A percentile compares a stretch with the other conserved stretches of the same genome.
phyloP scores from a whole-genome alignment of 805 yeast genomes.

The Vanderwaltozyma yarrowii region DNA sequence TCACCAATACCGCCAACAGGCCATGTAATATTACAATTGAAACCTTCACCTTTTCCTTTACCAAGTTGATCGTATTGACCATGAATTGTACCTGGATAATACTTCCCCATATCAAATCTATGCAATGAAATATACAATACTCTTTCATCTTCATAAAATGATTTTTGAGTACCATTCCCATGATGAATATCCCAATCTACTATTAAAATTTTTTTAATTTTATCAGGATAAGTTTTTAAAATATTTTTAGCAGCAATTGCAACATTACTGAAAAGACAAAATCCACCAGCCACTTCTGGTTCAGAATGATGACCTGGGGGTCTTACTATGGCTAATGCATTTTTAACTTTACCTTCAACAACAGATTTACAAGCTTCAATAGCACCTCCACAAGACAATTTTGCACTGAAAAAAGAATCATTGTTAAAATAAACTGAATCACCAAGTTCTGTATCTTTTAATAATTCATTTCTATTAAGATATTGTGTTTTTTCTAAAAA shows the following conservation, averaged over 20 bases:
- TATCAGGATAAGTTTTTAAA: slow-evolving; percentile 73
- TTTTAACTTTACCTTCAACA: slow-evolving; percentile 83
- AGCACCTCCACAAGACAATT: slow-evolving; percentile 90
- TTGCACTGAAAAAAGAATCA: slow-evolving; percentile 79
- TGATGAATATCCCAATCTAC: slow-evolving; percentile 98
- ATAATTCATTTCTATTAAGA: slow-evolving; percentile 66
- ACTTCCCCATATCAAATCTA: slow-evolving; percentile 82
- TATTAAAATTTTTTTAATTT: slow-evolving; percentile 71
- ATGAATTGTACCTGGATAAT: slow-evolving; percentile 86
- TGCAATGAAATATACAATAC: slow-evolving; percentile 88
- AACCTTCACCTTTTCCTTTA: slow-evolving; percentile 77
- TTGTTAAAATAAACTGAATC: slow-evolving; percentile 94
- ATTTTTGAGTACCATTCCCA: slow-evolving; percentile 95
- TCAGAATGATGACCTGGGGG: slow-evolving; percentile 99
- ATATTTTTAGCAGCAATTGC: slow-evolving; percentile 93
- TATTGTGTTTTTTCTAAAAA: slow-evolving; percentile 65
- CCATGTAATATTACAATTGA: slow-evolving; percentile 89
- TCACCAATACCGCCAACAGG: slow-evolving; percentile 84
- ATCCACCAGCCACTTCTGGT: slow-evolving; percentile 94
- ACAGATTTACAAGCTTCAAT: slow-evolving; percentile 95
- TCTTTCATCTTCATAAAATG: slow-evolving; percentile 78
- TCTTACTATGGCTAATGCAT: slow-evolving; percentile 86
- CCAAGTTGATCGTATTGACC: slow-evolving; percentile 80
- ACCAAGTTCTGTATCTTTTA: slow-evolving; percentile 79
- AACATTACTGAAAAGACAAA: slow-evolving; percentile 89